A percentile compares a stretch with the other conserved stretches of the same genome.
Evolutionary conservation across 148 eudicot species (phyloP).

Genomic region (Heliamphora exappendiculata): DNA sequence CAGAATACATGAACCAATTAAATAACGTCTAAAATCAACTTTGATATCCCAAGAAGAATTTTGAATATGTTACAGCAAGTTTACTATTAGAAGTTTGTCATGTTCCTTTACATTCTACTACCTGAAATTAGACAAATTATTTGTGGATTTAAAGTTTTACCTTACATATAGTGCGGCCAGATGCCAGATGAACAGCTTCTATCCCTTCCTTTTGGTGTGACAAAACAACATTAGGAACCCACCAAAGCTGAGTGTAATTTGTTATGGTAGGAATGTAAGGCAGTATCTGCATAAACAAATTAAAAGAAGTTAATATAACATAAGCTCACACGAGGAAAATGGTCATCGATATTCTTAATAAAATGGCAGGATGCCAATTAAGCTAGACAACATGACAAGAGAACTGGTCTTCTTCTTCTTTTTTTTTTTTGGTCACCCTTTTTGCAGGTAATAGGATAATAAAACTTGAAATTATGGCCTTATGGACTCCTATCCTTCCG

Average conservation of each 20-base stretch:
- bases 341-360: not conserved
- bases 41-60: not conserved
- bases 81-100: not conserved
- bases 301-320: conserved; percentile 1
- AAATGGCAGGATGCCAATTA: not conserved
- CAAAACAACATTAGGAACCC: conserved; percentile 98
- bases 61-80: not conserved
- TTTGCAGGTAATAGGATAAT: not conserved
- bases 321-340: not conserved
- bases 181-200: conserved; percentile 91
- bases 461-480: not conserved
- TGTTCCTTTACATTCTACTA: not conserved
- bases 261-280: conserved; percentile 87
- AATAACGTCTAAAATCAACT: not conserved
- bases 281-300: conserved; percentile 42
- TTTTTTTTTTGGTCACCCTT: too few species aligned
- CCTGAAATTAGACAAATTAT: not conserved
- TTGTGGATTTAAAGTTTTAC: conserved; percentile 26
- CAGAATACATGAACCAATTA: not conserved
- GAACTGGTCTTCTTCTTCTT: not conserved
- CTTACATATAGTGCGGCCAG: conserved; percentile 97
- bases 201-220: conserved; percentile 97
- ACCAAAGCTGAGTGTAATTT: conserved; percentile 91
- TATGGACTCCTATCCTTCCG: not conserved
- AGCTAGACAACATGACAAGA: not conserved